Evolutionary conservation across 768 basidiomycete genomes (phyloP).

Genomic region (Ephemerocybe angulata): DNA sequence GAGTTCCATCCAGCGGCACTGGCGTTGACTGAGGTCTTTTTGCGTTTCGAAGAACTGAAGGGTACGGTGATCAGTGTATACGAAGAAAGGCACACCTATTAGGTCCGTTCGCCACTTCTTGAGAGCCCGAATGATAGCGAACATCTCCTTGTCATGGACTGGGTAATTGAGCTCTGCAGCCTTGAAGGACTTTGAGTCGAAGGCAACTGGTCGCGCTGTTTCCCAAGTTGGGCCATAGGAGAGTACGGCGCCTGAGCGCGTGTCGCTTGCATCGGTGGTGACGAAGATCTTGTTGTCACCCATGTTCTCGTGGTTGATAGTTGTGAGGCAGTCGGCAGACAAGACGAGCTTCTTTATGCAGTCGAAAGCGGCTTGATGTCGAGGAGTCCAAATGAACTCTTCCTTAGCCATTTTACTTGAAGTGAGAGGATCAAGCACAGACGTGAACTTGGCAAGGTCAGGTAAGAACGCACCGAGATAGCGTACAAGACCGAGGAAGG

Average conservation of each 20-base stretch:
- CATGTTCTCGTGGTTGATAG: constrained; percentile 12
- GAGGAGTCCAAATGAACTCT: constrained; percentile 9
- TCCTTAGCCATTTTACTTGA: not conserved
- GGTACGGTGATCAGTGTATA: constrained; percentile 35
- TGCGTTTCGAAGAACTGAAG: constrained; percentile 30
- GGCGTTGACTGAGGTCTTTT: constrained; percentile 24
- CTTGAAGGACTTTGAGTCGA: constrained; percentile 23
- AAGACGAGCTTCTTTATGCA: constrained; percentile 14
- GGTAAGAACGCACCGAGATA: constrained; percentile 13
- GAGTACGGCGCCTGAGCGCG: constrained; percentile 24
- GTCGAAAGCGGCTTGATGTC: constrained; percentile 19
- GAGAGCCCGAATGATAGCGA: constrained; percentile 30
- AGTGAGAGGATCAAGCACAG: not conserved
- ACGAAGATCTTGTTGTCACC: constrained; percentile 30
- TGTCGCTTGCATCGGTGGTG: constrained; percentile 28
- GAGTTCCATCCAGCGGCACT: constrained; percentile 30
- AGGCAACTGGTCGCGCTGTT: constrained; percentile 27
- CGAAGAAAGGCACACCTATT: constrained; percentile 15
- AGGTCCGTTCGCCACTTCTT: constrained; percentile 21
- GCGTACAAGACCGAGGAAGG: constrained; percentile 11
- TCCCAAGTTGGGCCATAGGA: constrained; percentile 29
- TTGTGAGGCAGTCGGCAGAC: constrained; percentile 9
- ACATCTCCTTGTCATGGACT: constrained; percentile 33
- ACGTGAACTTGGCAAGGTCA: constrained; percentile 3
- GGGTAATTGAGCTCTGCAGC: constrained; percentile 31